phyloP scores from a whole-genome alignment of 176 grass and related monocot species.

The Areca catechu region DNA sequence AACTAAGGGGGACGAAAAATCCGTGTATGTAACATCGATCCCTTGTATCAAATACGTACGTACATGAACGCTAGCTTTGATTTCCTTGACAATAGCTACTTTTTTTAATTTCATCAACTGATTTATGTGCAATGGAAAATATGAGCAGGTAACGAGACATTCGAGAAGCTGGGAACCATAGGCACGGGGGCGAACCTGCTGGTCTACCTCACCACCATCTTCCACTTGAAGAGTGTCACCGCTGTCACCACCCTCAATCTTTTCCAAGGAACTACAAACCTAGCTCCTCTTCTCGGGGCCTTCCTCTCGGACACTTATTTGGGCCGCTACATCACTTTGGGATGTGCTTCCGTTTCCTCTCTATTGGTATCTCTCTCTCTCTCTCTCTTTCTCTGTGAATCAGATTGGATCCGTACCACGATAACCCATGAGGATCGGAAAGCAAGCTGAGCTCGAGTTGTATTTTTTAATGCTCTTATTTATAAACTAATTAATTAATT shows the following conservation, averaged over 20 bases:
- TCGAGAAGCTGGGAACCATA: conserved; percentile 66
- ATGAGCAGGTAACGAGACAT: conserved; percentile 47
- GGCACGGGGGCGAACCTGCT: conserved; percentile 54
- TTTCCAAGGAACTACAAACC: conserved; percentile 49
- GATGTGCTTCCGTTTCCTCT: conserved; percentile 27
- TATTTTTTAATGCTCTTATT: too few species aligned
- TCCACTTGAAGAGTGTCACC: conserved; percentile 46
- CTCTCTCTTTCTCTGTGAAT: too few species aligned
- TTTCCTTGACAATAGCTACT: not conserved
- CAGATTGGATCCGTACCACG: too few species aligned
- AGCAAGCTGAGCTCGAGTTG: too few species aligned
- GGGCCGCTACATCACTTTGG: conserved; percentile 41
- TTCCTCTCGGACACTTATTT: conserved; percentile 55
- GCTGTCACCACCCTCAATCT: conserved; percentile 44
- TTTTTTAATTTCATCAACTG: too few species aligned
- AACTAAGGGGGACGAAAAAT: too few species aligned
- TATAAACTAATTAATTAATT: too few species aligned
- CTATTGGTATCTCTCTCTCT: conserved; percentile 19
- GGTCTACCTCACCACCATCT: conserved; percentile 66
- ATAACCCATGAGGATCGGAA: too few species aligned
- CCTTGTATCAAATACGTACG: not conserved
- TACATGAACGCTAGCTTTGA: not conserved
- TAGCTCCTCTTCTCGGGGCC: conserved; percentile 52
- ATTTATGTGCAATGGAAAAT: too few species aligned
- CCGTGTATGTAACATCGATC: too few species aligned